Base-by-base conservation (phyloP, 768 basidiomycete species). In the Tricholoma matsutake region DNA sequence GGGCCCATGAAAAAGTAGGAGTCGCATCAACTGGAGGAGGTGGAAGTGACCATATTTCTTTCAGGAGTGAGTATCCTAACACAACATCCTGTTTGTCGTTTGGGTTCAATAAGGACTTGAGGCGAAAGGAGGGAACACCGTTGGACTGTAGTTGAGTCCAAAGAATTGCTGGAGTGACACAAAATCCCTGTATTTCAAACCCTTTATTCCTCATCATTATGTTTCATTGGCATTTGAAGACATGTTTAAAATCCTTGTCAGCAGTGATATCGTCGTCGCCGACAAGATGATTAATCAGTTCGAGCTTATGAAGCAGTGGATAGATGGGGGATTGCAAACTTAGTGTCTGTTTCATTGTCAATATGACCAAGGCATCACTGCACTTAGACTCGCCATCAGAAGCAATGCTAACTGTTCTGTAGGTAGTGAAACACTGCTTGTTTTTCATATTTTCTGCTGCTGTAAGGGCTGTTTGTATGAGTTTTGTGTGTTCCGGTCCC, bases 51-150 rank as follows among this genome's bases (percentile, higher is more conserved):
- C 71, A 72, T n/a, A 75, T 61, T 1, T 61, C 68, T 25, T 59
- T 59, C 0, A 75, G 64, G 6, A 75, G 52, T 11, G 65, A 59
- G 57, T 60, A 73, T 3, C 66, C 66, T 1, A 74, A 61, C 11
- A 59, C 56, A 13, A 76, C 75, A 60, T 76, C 72, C 57, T 77
- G 76, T n/a, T 60, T 59, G 53, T 75, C 74, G 20, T 72, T 59
- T 13, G 72, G 69, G 18, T 73, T 71, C 25, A 75, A 62, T 0
- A 71, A 31, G 7, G 54, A 11, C 39, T 54, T 16, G 6, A 72
- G 63, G 28, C 68, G 69, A 31, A 65, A 64, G 9, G 60, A 63
- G 7, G 68, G 61, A 7, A 62, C 18, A 13, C 67, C 67, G 1
- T 31, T 39, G 1, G 61, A 60, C n/a, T 62, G 43, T 28, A 72